Percentiles rank a stretch among this genome's conserved stretches.
Evolutionary conservation across 805 yeast species (phyloP).

Genomic region (Lachancea waltii): DNA sequence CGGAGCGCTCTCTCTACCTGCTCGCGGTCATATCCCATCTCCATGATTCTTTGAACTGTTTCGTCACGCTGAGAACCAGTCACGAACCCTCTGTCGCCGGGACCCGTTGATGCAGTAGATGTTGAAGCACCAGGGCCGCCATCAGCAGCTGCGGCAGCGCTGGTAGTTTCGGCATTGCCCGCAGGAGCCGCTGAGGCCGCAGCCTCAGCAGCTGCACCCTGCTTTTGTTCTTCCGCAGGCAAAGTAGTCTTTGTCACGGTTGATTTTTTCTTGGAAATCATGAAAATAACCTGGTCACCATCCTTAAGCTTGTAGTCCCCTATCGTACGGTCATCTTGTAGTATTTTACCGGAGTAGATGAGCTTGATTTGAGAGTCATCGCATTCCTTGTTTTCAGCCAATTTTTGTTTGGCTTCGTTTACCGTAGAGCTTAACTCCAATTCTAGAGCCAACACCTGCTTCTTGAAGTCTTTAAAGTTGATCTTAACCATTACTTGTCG

Average conservation of each 20-base stretch:
- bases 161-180: constrained; percentile 25
- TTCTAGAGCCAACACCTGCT: constrained; percentile 77
- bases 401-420: constrained; percentile 59
- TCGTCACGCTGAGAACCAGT: constrained; percentile 73
- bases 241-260: constrained; percentile 22
- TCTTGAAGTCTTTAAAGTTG: constrained; percentile 81
- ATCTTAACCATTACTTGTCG: constrained; percentile 14
- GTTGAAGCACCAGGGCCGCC: constrained; percentile 26
- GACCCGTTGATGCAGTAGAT: constrained; percentile 23
- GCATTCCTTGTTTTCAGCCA: constrained; percentile 62
- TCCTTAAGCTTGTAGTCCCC: constrained; percentile 71
- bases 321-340: constrained; percentile 74
- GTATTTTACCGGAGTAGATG: constrained; percentile 87
- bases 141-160: too few relatives aligned
- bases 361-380: constrained; percentile 74
- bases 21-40: constrained; percentile 88
- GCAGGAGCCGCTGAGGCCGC: constrained; percentile 9
- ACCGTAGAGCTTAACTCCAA: constrained; percentile 65
- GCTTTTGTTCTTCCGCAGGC: constrained; percentile 24
- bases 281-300: constrained; percentile 82
- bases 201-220: constrained; percentile 20
- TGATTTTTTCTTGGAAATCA: constrained; percentile 59
- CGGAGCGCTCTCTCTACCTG: constrained; percentile 87
- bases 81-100: constrained; percentile 53
- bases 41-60: constrained; percentile 78